Evolutionary conservation across 2,329 filamentous ascomycete species (phyloP), one percentile per base, ranked within the genome.

Genomic region (Nigrospora sphaerica): DNA sequence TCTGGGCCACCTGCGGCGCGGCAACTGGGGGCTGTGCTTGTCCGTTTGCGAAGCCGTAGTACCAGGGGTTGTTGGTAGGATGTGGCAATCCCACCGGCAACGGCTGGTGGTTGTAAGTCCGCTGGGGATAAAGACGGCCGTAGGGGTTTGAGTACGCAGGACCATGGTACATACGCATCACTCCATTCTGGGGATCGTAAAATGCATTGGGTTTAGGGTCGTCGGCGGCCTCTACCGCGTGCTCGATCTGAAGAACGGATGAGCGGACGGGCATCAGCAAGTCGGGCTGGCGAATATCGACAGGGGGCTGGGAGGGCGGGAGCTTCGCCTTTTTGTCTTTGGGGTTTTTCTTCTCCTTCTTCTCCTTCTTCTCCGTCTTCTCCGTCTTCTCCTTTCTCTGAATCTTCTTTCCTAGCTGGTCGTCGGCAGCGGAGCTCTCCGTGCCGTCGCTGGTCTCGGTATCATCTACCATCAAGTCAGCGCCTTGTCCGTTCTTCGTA

Each of bases 161-260:
- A 0, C 78, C 78, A 51, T 82, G 74, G 51, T 82, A 82, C 23
- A 81, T 71, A 13, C 77, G 73, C 42, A 79, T 66, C 17, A 78
- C 60, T 32, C 76, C 73, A 50, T 71, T 68, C 39, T 68, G 65
- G n/a, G 65, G 57, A 53, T 83, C 78, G 54, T 74, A 75, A 55
- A 77, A 83, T 37, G 79, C 76, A 54, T 83, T 83, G 12, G 78
- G 80, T 2, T 68, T 67, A 10, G 78, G 78, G 50, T 81, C 78
- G 38, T 71, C 63, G 4, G 66, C 63, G 2, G 61, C 64, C 52
- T 81, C 77, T 17, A 81, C 62, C 3, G 77, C 68, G 49, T 80
- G 74, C 55, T 83, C 78, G 2, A 78, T 68, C 45, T 78, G 70
- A 32, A 81, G 58, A 16, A 78, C 69, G 41, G 75, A 67, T 23